A percentile compares a stretch with the other conserved stretches of the same genome.
phyloP scores from a whole-genome alignment of 257 asterid species.

The Mitragyna speciosa region DNA sequence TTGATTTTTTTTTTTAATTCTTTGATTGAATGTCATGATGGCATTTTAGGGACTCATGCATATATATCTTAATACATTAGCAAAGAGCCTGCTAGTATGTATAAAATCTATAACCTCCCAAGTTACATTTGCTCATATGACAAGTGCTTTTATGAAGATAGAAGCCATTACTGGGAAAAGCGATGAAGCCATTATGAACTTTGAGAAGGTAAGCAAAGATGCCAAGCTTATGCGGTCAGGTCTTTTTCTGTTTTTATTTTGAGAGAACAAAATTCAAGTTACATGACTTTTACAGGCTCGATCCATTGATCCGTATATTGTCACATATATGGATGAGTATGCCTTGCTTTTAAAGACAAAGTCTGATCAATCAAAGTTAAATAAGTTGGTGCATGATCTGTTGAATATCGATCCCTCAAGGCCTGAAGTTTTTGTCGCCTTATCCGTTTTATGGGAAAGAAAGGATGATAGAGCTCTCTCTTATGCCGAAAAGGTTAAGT shows the following conservation, averaged over 20 bases:
- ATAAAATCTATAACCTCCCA: not conserved
- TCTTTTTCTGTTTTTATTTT: constrained; percentile 19
- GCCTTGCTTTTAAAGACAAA: constrained; percentile 95
- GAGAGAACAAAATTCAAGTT: not conserved
- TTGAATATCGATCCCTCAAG: constrained; percentile 75
- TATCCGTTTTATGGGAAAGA: constrained; percentile 90
- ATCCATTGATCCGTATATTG: constrained; percentile 71
- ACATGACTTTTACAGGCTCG: constrained; percentile 62
- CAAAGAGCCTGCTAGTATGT: not conserved
- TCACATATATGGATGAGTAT: constrained; percentile 97
- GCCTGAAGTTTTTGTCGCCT: constrained; percentile 94
- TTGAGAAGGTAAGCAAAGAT: constrained; percentile 66
- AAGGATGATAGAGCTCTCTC: constrained; percentile 91
- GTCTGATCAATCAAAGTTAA: constrained; percentile 70
- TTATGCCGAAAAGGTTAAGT: constrained; percentile 77
- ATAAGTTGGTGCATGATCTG: constrained; percentile 82
- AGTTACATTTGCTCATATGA: not conserved
- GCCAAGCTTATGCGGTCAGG: constrained; percentile 7
- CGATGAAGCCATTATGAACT: constrained; percentile 87
- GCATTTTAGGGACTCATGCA: not conserved
- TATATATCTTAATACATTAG: too few relatives aligned
- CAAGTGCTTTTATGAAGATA: constrained; percentile 45
- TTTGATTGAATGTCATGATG: not conserved
- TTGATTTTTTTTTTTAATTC: too few relatives aligned
- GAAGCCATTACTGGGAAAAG: constrained; percentile 82